Evolutionary conservation across 2,329 filamentous ascomycete species (phyloP).

Genomic region (Leptographium flavum): DNA sequence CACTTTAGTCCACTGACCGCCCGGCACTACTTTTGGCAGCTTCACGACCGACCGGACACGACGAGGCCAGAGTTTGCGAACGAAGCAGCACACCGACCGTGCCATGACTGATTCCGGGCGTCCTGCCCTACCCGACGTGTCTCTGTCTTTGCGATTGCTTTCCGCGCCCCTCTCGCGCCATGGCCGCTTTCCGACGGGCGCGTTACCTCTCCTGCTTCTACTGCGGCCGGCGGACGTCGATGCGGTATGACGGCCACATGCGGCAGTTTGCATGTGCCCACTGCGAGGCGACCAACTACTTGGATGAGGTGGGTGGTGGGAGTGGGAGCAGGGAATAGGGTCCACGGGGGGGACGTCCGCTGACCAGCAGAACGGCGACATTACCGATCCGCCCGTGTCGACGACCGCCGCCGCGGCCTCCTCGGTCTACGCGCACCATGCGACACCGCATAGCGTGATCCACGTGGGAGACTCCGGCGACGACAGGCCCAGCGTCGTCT

Average conservation of each 20-base stretch:
- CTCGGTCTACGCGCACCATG: constrained; percentile 33
- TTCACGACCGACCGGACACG: not conserved
- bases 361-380: constrained; percentile 57
- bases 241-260: constrained; percentile 40
- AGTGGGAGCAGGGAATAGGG: not conserved
- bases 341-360: not conserved
- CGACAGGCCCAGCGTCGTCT: constrained; percentile 21
- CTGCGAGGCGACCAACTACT: constrained; percentile 79
- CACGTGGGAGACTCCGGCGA: not conserved
- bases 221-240: constrained; percentile 55
- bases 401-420: constrained; percentile 33
- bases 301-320: constrained; percentile 57
- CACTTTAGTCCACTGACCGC: constrained; percentile 6
- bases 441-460: constrained; percentile 15
- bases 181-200: constrained; percentile 27
- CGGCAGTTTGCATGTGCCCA: constrained; percentile 57
- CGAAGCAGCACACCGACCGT: not conserved
- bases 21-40: constrained; percentile 9
- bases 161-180: constrained; percentile 12
- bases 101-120: not conserved
- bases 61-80: not conserved
- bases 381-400: constrained; percentile 67
- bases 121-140: too few species aligned
- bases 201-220: constrained; percentile 62
- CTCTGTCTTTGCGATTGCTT: not conserved